phyloP scores from a whole-genome alignment of 208 protist genomes.

The Crithidia fasciculata region DNA sequence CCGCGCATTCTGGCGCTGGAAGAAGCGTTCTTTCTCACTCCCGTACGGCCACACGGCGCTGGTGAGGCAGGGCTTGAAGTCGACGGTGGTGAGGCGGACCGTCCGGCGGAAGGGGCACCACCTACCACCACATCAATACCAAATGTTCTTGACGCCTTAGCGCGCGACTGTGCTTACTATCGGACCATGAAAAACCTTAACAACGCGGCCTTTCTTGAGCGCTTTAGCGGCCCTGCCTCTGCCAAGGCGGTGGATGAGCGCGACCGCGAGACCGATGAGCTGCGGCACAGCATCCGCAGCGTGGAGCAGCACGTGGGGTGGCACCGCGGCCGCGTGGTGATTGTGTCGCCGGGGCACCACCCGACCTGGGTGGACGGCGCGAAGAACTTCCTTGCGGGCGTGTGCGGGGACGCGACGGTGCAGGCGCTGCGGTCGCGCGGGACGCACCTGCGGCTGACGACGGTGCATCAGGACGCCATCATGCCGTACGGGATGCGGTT shows the following conservation, averaged over 20 bases:
- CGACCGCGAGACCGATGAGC: slow-evolving; percentile 92
- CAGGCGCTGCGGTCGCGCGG: slow-evolving; percentile 29
- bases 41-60: neutral
- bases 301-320: slow-evolving; percentile 93
- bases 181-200: neutral
- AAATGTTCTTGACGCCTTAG: neutral
- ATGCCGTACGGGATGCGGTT: slow-evolving; percentile 62
- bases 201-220: slow-evolving; percentile 1
- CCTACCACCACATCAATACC: too few species aligned
- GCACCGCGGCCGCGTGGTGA: slow-evolving; percentile 89
- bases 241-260: slow-evolving; percentile 16
- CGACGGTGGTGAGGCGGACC: too few species aligned
- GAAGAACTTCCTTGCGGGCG: slow-evolving; percentile 55
- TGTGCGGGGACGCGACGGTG: slow-evolving; percentile 32
- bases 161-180: neutral
- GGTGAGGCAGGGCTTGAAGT: too few species aligned
- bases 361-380: slow-evolving; percentile 87
- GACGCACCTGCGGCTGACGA: slow-evolving; percentile 58
- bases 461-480: slow-evolving; percentile 70
- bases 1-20: neutral
- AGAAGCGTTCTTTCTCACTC: neutral
- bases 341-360: slow-evolving; percentile 96
- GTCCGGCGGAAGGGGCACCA: too few species aligned
- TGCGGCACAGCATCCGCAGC: slow-evolving; percentile 94
- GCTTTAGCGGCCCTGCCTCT: slow-evolving; percentile 1